Evolutionary conservation across 139 green algal genomes (phyloP).

Genomic region (Protoeuglena noctilucae): DNA sequence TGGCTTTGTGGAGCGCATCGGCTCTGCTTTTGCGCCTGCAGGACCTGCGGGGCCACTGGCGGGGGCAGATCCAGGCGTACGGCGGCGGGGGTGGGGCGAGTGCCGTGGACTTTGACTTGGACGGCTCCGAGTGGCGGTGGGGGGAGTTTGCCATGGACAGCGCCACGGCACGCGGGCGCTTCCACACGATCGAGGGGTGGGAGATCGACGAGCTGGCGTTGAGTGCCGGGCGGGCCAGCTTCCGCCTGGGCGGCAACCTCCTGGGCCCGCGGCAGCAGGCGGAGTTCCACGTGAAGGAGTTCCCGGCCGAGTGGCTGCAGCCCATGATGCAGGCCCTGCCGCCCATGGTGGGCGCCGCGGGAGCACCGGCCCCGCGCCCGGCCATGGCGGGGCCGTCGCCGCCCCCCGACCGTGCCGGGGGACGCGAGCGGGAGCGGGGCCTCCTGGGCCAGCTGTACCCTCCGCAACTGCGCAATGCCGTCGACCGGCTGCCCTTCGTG

Average conservation of each 20-base stretch:
- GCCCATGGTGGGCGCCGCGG: too few relatives aligned
- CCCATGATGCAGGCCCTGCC: constrained; percentile 40
- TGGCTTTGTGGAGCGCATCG: too few relatives aligned
- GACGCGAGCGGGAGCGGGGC: too few relatives aligned
- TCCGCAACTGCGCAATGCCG: too few relatives aligned
- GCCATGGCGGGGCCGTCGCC: too few relatives aligned
- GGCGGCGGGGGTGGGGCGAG: constrained; percentile 33
- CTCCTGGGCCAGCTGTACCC: too few relatives aligned
- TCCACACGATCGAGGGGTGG: constrained; percentile 38
- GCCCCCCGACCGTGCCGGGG: too few relatives aligned
- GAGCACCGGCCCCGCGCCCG: too few relatives aligned
- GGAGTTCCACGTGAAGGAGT: constrained; percentile 39
- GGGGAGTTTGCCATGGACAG: constrained; percentile 32
- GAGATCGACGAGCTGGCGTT: constrained; percentile 59
- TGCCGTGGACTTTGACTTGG: constrained; percentile 47
- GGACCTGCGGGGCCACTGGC: constrained; percentile 53
- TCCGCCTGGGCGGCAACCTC: constrained; percentile 35
- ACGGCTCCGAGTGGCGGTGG: constrained; percentile 53
- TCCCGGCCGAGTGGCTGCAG: constrained; percentile 50
- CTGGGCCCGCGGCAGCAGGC: constrained; percentile 61
- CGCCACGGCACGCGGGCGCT: constrained; percentile 11
- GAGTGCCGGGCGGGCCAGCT: constrained; percentile 17
- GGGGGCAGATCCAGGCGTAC: constrained; percentile 49
- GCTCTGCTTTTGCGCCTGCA: constrained; percentile 39
- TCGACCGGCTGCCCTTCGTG: too few relatives aligned